Conservation (phyloP, 2,329 filamentous ascomycete species). For the Uncinocarpus reesii region DNA sequence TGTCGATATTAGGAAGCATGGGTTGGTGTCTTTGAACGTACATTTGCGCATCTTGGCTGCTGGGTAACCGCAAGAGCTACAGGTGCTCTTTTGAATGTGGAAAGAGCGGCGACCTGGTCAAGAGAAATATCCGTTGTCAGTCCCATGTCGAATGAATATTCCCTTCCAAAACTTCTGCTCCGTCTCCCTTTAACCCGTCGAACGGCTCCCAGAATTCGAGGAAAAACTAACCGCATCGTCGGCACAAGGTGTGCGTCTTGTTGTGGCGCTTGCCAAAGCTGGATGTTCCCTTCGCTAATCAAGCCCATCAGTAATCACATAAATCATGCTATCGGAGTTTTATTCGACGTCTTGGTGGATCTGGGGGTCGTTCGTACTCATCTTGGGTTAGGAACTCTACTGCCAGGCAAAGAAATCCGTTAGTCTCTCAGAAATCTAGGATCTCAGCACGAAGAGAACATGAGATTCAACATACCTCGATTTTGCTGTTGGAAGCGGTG, state of each 20-base stretch:
- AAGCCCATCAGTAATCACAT: slow-evolving; percentile 37
- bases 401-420: background rate
- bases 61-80: slow-evolving; percentile 91
- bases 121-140: slow-evolving; percentile 13
- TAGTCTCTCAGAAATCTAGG: slow-evolving; percentile 20
- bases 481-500: slow-evolving; percentile 38
- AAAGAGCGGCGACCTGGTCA: slow-evolving; percentile 77
- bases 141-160: background rate
- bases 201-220: slow-evolving; percentile 14
- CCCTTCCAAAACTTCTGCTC: background rate
- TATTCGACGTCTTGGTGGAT: slow-evolving; percentile 3
- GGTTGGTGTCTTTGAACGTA: slow-evolving; percentile 45
- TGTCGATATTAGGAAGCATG: background rate
- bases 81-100: slow-evolving; percentile 99
- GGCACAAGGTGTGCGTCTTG: slow-evolving; percentile 97
- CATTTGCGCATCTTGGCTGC: slow-evolving; percentile 96
- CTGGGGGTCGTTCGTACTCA: slow-evolving; percentile 43
- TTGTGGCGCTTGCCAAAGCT: slow-evolving; percentile 78
- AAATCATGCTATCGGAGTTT: slow-evolving; percentile 16
- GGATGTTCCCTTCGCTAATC: slow-evolving; percentile 59
- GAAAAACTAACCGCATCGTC: slow-evolving; percentile 79
- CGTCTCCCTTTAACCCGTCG: background rate
- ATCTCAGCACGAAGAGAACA: slow-evolving; percentile 2
- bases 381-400: slow-evolving; percentile 44
- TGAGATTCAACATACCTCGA: slow-evolving; percentile 26